phyloP scores from a whole-genome alignment of 345 rosid genomes.

The Arabidopsis arenosa region DNA sequence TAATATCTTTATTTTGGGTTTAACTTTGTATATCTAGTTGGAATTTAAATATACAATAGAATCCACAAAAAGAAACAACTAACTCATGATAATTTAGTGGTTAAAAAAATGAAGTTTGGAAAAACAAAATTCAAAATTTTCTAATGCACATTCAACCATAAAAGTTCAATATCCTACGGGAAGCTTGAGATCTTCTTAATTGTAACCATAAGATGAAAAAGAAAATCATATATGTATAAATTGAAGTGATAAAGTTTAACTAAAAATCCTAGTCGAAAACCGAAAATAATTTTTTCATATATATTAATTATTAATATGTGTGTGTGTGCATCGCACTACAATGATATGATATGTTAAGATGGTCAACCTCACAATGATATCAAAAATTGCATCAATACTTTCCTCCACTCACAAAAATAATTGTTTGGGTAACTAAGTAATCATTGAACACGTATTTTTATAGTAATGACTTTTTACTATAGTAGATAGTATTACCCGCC shows the following conservation, averaged over 20 bases:
- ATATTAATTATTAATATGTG: neutral
- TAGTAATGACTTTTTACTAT: constrained; percentile 28
- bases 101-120: neutral
- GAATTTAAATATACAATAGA: neutral
- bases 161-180: neutral
- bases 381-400: constrained; percentile 33
- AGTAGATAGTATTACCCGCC: constrained; percentile 9
- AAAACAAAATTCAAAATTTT: neutral
- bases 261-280: constrained; percentile 19
- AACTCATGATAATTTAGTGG: neutral
- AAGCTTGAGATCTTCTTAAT: neutral
- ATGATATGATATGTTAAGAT: constrained; percentile 40
- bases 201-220: neutral
- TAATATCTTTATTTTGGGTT: neutral
- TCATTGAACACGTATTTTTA: constrained; percentile 38
- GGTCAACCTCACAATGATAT: constrained; percentile 47
- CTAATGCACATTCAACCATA: neutral
- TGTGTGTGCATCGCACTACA: constrained; percentile 42
- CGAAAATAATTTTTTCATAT: neutral
- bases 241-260: constrained; percentile 7
- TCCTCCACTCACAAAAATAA: constrained; percentile 41
- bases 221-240: neutral
- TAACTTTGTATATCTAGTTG: neutral
- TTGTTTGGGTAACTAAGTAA: constrained; percentile 29
- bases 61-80: neutral